Percentiles rank a stretch among this genome's conserved stretches.
These are phyloP conservation scores for Pontederia crassipes DNA, from an alignment of 176 grass and related monocot species.

Conservation along the genomic window DNA sequence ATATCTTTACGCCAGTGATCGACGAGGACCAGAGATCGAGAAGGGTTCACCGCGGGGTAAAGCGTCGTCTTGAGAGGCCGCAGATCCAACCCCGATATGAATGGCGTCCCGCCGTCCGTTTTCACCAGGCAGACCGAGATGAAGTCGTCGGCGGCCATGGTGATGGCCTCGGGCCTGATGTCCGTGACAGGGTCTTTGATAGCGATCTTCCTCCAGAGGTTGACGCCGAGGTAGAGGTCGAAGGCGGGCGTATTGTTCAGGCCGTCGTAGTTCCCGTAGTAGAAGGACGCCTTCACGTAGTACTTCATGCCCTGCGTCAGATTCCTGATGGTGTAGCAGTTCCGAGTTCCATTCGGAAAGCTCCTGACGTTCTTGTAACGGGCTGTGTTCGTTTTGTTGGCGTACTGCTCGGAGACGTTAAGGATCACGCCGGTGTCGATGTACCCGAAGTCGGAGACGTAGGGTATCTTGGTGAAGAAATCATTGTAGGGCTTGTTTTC, in stretches of 20 bases:
- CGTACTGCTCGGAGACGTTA: constrained; percentile 7
- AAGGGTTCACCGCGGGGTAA: constrained; percentile 30
- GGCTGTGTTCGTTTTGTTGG: neutral
- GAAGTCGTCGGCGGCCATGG: constrained; percentile 18
- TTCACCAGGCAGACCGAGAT: constrained; percentile 44
- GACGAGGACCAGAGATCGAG: neutral
- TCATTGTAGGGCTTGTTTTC: constrained; percentile 9
- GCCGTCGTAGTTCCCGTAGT: constrained; percentile 46
- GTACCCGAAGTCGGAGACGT: constrained; percentile 23
- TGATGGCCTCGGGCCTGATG: constrained; percentile 15
- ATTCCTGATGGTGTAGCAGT: constrained; percentile 34
- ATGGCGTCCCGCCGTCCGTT: constrained; percentile 34
- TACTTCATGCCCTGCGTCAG: constrained; percentile 17
- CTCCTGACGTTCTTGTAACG: constrained; percentile 17
- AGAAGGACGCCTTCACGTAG: constrained; percentile 21
- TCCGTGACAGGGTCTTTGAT: neutral
- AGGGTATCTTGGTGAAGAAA: neutral
- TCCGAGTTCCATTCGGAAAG: constrained; percentile 28
- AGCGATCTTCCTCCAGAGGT: constrained; percentile 35
- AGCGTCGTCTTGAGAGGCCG: constrained; percentile 23
- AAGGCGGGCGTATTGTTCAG: neutral
- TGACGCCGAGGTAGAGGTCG: constrained; percentile 36
- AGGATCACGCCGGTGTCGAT: constrained; percentile 24
- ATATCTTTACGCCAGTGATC: neutral
- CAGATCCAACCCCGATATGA: constrained; percentile 46